Evolutionary conservation across 495 filamentous ascomycete genomes (phyloP).

Genomic region (Neurospora tetrasperma): DNA sequence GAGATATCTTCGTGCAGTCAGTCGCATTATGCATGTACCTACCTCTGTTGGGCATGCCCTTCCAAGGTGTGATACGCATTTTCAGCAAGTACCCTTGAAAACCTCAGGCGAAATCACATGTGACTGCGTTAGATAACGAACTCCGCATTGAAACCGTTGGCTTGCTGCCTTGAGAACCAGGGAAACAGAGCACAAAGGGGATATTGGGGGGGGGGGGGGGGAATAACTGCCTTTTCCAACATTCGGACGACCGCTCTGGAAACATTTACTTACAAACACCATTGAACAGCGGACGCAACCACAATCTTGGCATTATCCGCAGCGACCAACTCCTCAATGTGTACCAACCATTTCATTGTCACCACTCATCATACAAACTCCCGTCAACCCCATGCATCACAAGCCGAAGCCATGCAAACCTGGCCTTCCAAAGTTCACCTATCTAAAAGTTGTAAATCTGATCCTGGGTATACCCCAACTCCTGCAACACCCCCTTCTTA

Average conservation of each 20-base stretch:
- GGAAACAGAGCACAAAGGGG: background rate
- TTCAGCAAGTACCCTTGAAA: background rate
- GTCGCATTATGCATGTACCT: too few relatives aligned
- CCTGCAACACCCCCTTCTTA: conserved; percentile 33
- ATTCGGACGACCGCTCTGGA: background rate
- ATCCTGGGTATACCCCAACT: conserved; percentile 44
- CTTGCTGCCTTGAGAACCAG: background rate
- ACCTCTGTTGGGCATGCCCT: too few relatives aligned
- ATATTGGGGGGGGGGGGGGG: too few relatives aligned
- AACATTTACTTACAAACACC: background rate
- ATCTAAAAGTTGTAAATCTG: conserved; percentile 45
- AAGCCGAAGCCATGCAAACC: too few relatives aligned
- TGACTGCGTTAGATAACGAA: background rate
- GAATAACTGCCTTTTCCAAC: too few relatives aligned
- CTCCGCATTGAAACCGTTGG: background rate
- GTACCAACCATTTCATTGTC: background rate
- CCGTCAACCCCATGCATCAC: background rate
- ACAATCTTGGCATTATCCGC: background rate
- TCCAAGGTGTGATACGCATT: too few relatives aligned
- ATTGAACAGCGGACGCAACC: background rate
- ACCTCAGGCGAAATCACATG: background rate
- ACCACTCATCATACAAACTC: background rate
- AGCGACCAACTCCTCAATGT: background rate
- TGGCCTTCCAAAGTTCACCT: too few relatives aligned
- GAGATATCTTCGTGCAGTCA: too few relatives aligned